These are phyloP conservation scores for Sinapis alba DNA, from an alignment of 441 rosid genomes.

Conservation along the genomic window DNA sequence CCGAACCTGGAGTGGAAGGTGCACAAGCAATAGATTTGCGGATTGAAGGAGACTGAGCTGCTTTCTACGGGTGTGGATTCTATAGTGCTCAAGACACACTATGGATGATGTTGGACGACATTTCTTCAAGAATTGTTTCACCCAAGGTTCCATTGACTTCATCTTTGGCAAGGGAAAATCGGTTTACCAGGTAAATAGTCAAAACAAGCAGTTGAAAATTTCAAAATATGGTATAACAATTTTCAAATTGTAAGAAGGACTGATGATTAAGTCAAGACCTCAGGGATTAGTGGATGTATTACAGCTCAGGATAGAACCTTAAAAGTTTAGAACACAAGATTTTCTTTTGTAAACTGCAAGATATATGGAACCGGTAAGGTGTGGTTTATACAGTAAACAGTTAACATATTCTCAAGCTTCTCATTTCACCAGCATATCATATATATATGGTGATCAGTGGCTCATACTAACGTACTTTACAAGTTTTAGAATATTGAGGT, in stretches of 20 bases:
- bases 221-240: conserved; percentile 4
- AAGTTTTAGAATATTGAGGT: not conserved
- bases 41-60: conserved; percentile 70
- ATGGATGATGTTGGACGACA: conserved; percentile 72
- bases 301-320: conserved; percentile 80
- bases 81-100: conserved; percentile 89
- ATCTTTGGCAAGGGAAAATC: conserved; percentile 84
- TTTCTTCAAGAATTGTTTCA: conserved; percentile 67
- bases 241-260: conserved; percentile 42
- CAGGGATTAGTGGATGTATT: conserved; percentile 59
- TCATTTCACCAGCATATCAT: not conserved
- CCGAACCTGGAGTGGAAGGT: conserved; percentile 66
- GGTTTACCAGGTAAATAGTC: conserved; percentile 55
- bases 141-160: conserved; percentile 84
- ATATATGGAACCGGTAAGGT: conserved; percentile 62
- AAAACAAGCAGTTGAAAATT: not conserved
- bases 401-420: conserved; percentile 33
- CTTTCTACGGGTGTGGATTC: conserved; percentile 80
- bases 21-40: conserved; percentile 77
- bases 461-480: not conserved
- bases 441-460: not conserved
- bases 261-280: conserved; percentile 55
- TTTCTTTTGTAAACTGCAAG: conserved; percentile 67
- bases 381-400: conserved; percentile 69
- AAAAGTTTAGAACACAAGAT: conserved; percentile 59